These are phyloP conservation scores for Epichloe hybrida DNA, from an alignment of 2,329 filamentous ascomycete genomes.

Conservation along the genomic window DNA sequence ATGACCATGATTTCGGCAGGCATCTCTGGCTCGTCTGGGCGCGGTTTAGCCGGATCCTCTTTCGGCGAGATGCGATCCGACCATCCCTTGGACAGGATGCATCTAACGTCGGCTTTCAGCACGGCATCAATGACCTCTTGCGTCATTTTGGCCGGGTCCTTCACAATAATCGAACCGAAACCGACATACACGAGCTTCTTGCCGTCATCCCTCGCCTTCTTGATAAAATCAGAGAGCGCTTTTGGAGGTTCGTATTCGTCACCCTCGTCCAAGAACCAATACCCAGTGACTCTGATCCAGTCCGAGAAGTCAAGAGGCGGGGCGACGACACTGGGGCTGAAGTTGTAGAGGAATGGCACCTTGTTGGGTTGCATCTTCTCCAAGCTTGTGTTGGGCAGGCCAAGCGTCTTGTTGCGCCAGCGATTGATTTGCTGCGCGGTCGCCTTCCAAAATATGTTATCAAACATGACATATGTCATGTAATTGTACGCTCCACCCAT, in stretches of 20 bases:
- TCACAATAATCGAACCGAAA: conserved; percentile 91
- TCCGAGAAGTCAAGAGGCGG: conserved; percentile 92
- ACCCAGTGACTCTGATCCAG: conserved; percentile 94
- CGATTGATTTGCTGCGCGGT: conserved; percentile 83
- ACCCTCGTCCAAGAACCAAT: conserved; percentile 89
- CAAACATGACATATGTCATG: conserved; percentile 90
- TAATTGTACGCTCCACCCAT: conserved; percentile 94
- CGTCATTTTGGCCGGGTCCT: conserved; percentile 77
- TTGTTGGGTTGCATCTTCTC: conserved; percentile 93
- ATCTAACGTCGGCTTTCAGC: conserved; percentile 79
- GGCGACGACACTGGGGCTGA: conserved; percentile 84
- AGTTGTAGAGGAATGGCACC: conserved; percentile 97
- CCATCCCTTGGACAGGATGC: conserved; percentile 94
- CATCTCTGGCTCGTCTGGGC: conserved; percentile 49
- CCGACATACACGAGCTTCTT: conserved; percentile 96
- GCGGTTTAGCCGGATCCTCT: conserved; percentile 30
- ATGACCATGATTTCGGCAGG: conserved; percentile 77
- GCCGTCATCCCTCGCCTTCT: conserved; percentile 61
- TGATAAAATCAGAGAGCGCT: conserved; percentile 70
- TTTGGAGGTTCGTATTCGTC: conserved; percentile 56
- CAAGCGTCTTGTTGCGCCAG: conserved; percentile 74
- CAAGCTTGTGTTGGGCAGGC: conserved; percentile 65
- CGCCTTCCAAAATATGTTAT: conserved; percentile 92
- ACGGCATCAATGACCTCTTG: conserved; percentile 90
- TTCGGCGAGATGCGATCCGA: conserved; percentile 59